Conservation (phyloP, 352 stramenopile species). For the Phytophthora hibernalis region DNA sequence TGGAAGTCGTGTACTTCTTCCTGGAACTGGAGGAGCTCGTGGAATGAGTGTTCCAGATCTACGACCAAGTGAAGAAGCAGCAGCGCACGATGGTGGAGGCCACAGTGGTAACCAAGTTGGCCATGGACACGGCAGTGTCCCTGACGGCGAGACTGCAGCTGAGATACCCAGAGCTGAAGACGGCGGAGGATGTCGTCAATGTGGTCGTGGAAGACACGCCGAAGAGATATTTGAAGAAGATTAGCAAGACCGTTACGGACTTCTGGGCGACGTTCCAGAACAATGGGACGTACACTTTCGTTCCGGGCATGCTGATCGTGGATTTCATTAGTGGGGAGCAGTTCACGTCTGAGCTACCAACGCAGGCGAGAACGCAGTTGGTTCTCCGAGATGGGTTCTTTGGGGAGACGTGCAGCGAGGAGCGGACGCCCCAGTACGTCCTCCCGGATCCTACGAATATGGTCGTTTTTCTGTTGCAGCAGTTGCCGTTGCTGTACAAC, state of each 20-base stretch:
- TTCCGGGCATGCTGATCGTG: slow-evolving; percentile 29
- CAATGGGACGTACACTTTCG: slow-evolving; percentile 25
- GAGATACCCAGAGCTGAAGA: slow-evolving; percentile 27
- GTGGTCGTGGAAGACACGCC: slow-evolving; percentile 12
- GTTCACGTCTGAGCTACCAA: slow-evolving; percentile 32
- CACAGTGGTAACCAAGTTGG: slow-evolving; percentile 40
- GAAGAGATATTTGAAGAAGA: not conserved
- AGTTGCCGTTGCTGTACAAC: slow-evolving; percentile 36
- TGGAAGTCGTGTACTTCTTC: slow-evolving; percentile 34
- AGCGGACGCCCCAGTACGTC: slow-evolving; percentile 28
- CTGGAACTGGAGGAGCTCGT: slow-evolving; percentile 38
- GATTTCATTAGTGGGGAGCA: slow-evolving; percentile 21
- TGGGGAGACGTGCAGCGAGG: slow-evolving; percentile 26
- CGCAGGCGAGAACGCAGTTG: not conserved
- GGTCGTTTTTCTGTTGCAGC: slow-evolving; percentile 35
- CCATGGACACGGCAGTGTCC: slow-evolving; percentile 25
- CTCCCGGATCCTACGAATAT: slow-evolving; percentile 24
- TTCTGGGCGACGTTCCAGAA: slow-evolving; percentile 19
- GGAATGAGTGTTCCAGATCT: slow-evolving; percentile 35
- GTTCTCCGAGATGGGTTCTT: slow-evolving; percentile 32
- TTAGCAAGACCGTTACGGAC: not conserved
- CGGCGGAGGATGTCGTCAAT: slow-evolving; percentile 27
- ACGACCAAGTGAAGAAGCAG: slow-evolving; percentile 43
- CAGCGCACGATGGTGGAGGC: slow-evolving; percentile 46
- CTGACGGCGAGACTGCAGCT: slow-evolving; percentile 38